A percentile compares a stretch with the other conserved stretches of the same genome.
phyloP scores from a whole-genome alignment of 768 basidiomycete genomes.

The Dendrothele bispora region DNA sequence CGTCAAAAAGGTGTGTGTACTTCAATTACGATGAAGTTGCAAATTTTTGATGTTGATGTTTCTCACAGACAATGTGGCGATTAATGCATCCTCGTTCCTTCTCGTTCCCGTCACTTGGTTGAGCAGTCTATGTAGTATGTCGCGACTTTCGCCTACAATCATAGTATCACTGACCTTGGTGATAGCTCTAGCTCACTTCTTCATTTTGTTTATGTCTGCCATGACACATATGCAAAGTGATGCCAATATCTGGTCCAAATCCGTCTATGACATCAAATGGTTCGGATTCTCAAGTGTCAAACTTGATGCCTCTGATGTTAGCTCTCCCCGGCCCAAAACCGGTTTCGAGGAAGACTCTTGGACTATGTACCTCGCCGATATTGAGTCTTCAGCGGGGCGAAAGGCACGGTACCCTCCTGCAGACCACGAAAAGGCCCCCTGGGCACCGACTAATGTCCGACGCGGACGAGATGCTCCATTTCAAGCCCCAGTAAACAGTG shows the following conservation, averaged over 20 bases:
- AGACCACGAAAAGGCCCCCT: conserved; percentile 40
- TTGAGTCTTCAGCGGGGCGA: conserved; percentile 7
- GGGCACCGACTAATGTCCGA: conserved; percentile 46
- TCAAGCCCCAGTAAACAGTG: conserved; percentile 16
- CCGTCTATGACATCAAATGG: conserved; percentile 59
- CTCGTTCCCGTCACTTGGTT: conserved; percentile 51
- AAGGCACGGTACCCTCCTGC: conserved; percentile 15
- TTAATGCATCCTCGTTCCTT: conserved; percentile 49
- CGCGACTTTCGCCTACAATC: not conserved
- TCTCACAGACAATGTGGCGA: conserved; percentile 34
- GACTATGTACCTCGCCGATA: conserved; percentile 12
- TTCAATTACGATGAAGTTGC: conserved; percentile 11
- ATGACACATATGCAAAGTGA: conserved; percentile 42
- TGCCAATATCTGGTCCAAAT: conserved; percentile 52
- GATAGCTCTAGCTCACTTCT: conserved; percentile 54
- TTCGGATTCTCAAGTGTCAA: conserved; percentile 31
- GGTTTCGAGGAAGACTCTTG: conserved; percentile 27
- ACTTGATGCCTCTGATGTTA: conserved; percentile 4
- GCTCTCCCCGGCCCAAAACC: not conserved
- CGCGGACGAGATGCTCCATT: conserved; percentile 65
- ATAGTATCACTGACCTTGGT: no score
- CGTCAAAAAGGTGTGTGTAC: conserved; percentile 3
- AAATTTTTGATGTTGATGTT: conserved; percentile 31
- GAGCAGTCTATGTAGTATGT: conserved; percentile 44
- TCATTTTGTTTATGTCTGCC: conserved; percentile 47